Conservation (phyloP, 176 grass and related monocot genomes). For the Carex pumila region DNA sequence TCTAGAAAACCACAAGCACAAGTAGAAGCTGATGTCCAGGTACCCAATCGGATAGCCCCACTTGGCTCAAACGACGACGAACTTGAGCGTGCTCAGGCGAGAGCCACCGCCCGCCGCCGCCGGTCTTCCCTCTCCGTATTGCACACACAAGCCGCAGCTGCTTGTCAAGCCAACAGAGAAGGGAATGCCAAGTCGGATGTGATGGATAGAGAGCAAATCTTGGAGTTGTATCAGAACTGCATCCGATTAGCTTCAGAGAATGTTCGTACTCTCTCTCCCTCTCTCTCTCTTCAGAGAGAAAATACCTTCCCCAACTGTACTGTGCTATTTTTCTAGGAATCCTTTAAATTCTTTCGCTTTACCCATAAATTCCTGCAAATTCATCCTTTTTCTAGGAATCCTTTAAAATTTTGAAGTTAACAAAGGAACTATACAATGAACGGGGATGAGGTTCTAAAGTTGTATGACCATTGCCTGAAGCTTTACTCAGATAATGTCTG, state of each 20-base stretch:
- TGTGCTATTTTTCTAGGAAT: not conserved
- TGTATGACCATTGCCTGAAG: not conserved
- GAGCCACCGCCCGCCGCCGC: constrained; percentile 52
- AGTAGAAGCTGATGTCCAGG: constrained; percentile 26
- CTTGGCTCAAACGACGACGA: constrained; percentile 90
- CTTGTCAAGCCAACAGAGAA: not conserved
- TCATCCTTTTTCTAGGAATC: not conserved
- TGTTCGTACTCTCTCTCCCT: constrained; percentile 20
- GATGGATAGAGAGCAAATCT: constrained; percentile 71
- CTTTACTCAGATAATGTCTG: constrained; percentile 16
- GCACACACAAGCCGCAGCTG: constrained; percentile 21
- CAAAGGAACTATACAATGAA: not conserved
- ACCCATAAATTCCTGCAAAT: not conserved
- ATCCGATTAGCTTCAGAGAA: constrained; percentile 96
- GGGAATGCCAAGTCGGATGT: constrained; percentile 24
- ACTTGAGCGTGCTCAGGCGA: constrained; percentile 69
- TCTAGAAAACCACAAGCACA: too few species aligned
- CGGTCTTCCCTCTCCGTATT: constrained; percentile 43
- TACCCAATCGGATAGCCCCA: constrained; percentile 41
- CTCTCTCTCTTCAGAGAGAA: not conserved
- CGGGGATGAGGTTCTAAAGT: not conserved
- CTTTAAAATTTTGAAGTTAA: not conserved
- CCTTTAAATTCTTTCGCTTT: not conserved
- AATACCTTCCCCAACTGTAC: not conserved
- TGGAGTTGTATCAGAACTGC: constrained; percentile 92